Base-by-base conservation (phyloP, 2,329 filamentous ascomycete genomes). In the Hypoxylon sp. region DNA sequence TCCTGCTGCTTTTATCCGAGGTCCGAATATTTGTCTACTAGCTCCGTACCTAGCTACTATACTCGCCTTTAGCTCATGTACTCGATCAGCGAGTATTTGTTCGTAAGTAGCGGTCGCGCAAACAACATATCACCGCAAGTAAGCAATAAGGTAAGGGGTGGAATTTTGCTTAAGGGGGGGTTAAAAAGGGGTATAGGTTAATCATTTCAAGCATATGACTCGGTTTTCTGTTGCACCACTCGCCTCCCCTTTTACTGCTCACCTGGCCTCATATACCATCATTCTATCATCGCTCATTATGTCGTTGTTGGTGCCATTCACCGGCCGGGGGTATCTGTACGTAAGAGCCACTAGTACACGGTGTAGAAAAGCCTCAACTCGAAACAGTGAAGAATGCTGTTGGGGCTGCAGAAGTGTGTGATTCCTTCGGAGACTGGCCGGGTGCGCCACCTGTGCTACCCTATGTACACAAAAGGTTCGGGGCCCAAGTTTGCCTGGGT, bases 401-500 rank as follows among this genome's bases (percentile, higher is more conserved):
- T 55, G 55, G 59, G 18, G 44, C 53, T 58, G 59, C 51, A 61
- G 36, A 44, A 14, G 7, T 33, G 46, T 49, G 61, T 56, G 58
- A 65, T 64, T 48, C 26, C 24, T 14, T 36, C 53, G 20, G 36
- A 65, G 38, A 56, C 61, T 60, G 53, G 52, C 50, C 36, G 45
- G 51, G 50, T 30, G 45, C 32, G 22, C 50, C 61, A 64, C 36
- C 53, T 59, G 53, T 65, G 45, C 54, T 68, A 65, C 61, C 49
- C 51, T 62, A 56, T 62, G 32, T 57, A 62, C 49, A 51, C 42
- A 49, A 59, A 49, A 46, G 26, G 33, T 28, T 33, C 32, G 22
- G 22, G 44, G 53, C 28, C 14, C 14, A 44, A 56, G 61, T 68
- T 68, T 65, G 65, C 61, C 65, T 68, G 45, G 45, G 33, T 55